Conservation (phyloP, 2,329 filamentous ascomycete genomes). For the Epichloe uncinata region DNA sequence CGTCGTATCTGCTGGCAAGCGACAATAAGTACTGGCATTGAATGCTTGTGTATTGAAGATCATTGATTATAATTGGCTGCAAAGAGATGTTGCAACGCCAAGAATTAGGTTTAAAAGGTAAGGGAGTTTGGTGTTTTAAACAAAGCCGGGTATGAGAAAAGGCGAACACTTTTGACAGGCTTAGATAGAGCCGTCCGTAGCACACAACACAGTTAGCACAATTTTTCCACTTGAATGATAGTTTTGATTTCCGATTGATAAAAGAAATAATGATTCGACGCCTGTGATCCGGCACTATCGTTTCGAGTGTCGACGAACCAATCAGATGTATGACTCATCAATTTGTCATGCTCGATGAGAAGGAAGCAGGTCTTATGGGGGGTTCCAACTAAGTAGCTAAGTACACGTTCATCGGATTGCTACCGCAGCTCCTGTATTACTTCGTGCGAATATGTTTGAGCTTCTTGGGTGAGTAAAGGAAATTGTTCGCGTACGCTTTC, state of each 20-base stretch:
- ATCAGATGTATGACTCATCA: too few relatives aligned
- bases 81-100: background rate
- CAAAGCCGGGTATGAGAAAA: background rate
- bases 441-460: constrained; percentile 79
- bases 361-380: too few relatives aligned
- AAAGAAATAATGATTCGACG: too few relatives aligned
- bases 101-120: background rate
- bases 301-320: too few relatives aligned
- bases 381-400: background rate
- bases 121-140: background rate
- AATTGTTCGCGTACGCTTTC: constrained; percentile 97
- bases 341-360: too few relatives aligned
- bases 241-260: background rate
- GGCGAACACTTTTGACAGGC: background rate
- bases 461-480: constrained; percentile 71
- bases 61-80: background rate
- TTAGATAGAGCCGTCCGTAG: background rate
- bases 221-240: background rate
- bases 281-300: background rate
- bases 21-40: background rate
- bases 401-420: background rate
- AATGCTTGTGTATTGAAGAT: background rate
- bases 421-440: constrained; percentile 28
- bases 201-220: background rate
- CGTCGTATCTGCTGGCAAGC: background rate